Conservation (phyloP, 2,329 filamentous ascomycete species). For the Plenodomus lindquistii region DNA sequence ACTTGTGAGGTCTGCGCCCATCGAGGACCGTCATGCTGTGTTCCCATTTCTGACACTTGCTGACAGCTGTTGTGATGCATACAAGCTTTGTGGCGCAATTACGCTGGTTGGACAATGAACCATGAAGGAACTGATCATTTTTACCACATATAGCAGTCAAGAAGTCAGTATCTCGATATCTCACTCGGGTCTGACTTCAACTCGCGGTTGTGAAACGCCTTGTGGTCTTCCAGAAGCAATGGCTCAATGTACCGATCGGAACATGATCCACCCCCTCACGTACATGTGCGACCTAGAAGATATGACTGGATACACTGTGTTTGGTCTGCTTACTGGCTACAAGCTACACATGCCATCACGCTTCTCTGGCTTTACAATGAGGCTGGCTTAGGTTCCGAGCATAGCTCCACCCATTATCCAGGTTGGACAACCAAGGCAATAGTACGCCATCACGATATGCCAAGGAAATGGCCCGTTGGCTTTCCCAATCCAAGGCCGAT, state of each 20-base stretch:
- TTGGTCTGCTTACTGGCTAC: background rate
- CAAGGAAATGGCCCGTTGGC: background rate
- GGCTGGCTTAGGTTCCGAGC: slow-evolving; percentile 10
- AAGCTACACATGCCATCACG: background rate
- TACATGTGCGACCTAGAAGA: slow-evolving; percentile 7
- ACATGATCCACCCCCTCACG: slow-evolving; percentile 1
- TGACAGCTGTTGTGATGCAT: slow-evolving; percentile 26
- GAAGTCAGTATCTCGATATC: background rate
- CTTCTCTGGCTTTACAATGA: background rate
- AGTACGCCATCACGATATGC: slow-evolving; percentile 1
- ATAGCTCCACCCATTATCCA: slow-evolving; percentile 7
- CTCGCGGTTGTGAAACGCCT: no score
- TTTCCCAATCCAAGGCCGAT: background rate
- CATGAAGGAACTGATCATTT: slow-evolving; percentile 5
- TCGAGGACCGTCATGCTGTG: background rate
- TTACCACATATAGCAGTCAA: slow-evolving; percentile 2
- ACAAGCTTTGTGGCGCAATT: slow-evolving; percentile 44
- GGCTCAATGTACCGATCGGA: background rate
- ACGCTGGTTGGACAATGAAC: slow-evolving; percentile 14
- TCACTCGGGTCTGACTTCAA: background rate
- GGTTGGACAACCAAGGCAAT: slow-evolving; percentile 2
- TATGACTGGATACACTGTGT: slow-evolving; percentile 3
- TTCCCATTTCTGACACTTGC: slow-evolving; percentile 14
- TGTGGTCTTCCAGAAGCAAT: no score
- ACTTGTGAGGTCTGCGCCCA: background rate